Percentiles rank a stretch among this genome's conserved stretches.
phyloP scores from a whole-genome alignment of 331 rosid species.

The Rhamnella rubrinervis region DNA sequence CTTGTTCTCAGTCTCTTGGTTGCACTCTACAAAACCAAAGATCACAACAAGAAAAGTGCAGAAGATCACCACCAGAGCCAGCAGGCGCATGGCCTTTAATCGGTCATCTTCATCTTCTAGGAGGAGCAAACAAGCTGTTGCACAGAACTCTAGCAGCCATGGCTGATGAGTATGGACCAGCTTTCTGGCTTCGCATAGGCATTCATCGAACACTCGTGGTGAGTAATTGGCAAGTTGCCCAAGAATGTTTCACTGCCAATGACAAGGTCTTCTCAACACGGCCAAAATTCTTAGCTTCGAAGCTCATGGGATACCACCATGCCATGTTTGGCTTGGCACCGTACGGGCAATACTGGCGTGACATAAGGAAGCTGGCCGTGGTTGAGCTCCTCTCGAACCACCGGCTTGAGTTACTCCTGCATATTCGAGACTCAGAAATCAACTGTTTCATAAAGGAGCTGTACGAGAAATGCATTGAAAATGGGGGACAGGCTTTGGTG shows the following conservation, averaged over 20 bases:
- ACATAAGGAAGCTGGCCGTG: background rate
- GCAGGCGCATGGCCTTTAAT: background rate
- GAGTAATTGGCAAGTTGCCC: background rate
- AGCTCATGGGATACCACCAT: conserved; percentile 9
- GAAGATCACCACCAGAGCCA: background rate
- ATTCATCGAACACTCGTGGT: background rate
- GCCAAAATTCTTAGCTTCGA: background rate
- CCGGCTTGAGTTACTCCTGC: background rate
- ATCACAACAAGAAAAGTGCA: background rate
- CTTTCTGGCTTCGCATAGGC: background rate
- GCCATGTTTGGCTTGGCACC: conserved; percentile 12
- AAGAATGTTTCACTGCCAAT: background rate
- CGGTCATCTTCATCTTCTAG: conserved; percentile 4
- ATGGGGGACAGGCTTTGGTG: background rate
- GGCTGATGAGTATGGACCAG: background rate
- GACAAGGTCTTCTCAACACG: conserved; percentile 1
- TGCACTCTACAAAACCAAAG: background rate
- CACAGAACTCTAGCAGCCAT: background rate
- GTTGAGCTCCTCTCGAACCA: conserved; percentile 1
- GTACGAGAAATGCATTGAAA: no score
- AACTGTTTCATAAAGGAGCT: background rate
- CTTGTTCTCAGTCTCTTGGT: background rate
- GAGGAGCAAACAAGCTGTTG: background rate
- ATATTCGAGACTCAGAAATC: background rate
- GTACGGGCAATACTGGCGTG: background rate